Evolutionary conservation across 2,329 filamentous ascomycete species (phyloP).

Genomic region (Fusarium humuli): DNA sequence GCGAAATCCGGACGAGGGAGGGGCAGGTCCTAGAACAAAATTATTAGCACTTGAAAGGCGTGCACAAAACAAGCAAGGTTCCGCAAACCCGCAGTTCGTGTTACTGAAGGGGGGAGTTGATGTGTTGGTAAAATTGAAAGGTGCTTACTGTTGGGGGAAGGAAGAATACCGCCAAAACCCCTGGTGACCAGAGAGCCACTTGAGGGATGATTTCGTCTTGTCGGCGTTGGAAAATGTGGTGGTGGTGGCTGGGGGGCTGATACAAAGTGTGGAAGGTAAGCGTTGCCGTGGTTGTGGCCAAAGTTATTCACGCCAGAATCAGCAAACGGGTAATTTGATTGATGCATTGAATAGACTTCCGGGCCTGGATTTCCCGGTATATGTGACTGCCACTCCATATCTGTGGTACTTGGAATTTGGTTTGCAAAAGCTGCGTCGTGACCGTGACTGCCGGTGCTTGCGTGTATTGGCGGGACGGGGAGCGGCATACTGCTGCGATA

Average conservation of each 20-base stretch:
- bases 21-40: conserved; percentile 34
- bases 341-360: conserved; percentile 42
- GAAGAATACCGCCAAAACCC: conserved; percentile 31
- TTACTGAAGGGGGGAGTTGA: not conserved
- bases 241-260: conserved; percentile 36
- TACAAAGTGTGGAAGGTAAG: conserved; percentile 20
- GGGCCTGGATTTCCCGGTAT: conserved; percentile 24
- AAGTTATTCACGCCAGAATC: conserved; percentile 37
- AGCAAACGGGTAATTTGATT: conserved; percentile 29
- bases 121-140: not conserved
- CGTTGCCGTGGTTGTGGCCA: conserved; percentile 30
- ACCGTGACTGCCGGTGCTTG: conserved; percentile 12
- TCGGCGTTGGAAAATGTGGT: conserved; percentile 24
- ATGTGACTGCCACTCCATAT: conserved; percentile 36
- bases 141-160: conserved; percentile 43
- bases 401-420: conserved; percentile 36
- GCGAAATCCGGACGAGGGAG: conserved; percentile 43
- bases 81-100: conserved; percentile 10
- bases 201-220: conserved; percentile 33
- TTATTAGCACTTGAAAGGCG: conserved; percentile 17
- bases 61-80: conserved; percentile 7
- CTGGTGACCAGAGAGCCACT: conserved; percentile 34
- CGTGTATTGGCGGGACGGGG: conserved; percentile 9
- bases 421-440: conserved; percentile 40
- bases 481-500: conserved; percentile 31